Base-by-base conservation (phyloP, 2,329 filamentous ascomycete species). In the Hymenoscyphus fraxineus region DNA sequence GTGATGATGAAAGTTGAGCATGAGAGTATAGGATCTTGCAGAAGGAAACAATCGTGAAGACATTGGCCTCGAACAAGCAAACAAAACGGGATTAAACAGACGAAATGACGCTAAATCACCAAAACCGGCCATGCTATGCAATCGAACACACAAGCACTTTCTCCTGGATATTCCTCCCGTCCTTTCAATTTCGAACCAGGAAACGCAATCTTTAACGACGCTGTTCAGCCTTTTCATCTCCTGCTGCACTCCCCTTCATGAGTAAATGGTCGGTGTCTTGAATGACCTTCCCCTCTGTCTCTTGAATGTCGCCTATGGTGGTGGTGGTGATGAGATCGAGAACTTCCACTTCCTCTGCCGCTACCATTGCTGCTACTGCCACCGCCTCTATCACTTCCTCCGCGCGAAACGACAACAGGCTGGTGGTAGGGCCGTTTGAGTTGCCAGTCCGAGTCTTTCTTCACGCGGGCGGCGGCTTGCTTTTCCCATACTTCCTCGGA, bases 401-500 rank as follows among this genome's bases (percentile, higher is more conserved):
- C 78, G 67, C 79, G 78, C 32, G 79, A 79, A 59, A 86, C 80
- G 40, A 84, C 72, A 16, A 86, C 75, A 9, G 84, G 84, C 65
- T 83, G 80, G 69, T 86, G 84, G 22, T 85, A 76, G 22, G 84
- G 84, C 31, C 84, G 78, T 73, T 86, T 86, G 64, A 86, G 76
- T 59, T 78, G 74, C 68, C 81, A 83, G 61, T 82, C 80, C 19
- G 80, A 76, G 41, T 78, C 78, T 62, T 80, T 71, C 60, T 73
- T 78, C 15, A 71, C 60, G 67, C 80, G 80, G 51, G 82, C 82
- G 15, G 82, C 82, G 16, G 81, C 82, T 73, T 86, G 82, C 68
- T 76, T 81, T 67, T 86, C 82, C 83, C 83, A 87, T 66, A 84
- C 77, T 62, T 85, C 82, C 66, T 80, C 83, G 41, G 84, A 86